phyloP scores from a whole-genome alignment of 139 green algal species.

The Zygnema circumcarinatum region DNA sequence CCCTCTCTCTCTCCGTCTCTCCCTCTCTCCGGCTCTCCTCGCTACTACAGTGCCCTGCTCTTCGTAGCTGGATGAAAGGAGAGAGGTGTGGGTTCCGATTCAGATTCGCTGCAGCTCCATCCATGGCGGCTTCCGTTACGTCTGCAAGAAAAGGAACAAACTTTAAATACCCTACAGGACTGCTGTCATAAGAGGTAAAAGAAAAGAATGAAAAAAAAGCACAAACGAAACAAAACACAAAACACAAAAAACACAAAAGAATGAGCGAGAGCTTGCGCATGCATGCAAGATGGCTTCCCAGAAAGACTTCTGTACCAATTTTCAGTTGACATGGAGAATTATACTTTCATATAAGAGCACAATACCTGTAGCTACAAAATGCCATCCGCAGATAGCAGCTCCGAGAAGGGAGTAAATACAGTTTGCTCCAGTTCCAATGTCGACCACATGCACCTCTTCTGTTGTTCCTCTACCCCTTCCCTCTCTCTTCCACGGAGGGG shows the following conservation, averaged over 20 bases:
- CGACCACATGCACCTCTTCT: constrained; percentile 68
- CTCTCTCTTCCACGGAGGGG: neutral
- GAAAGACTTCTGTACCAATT: too few species aligned
- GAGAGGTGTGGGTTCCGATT: constrained; percentile 75
- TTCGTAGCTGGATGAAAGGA: constrained; percentile 70
- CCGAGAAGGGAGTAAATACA: constrained; percentile 94
- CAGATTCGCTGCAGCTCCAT: constrained; percentile 68
- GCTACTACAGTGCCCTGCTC: neutral
- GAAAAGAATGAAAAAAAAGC: neutral
- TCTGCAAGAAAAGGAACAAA: too few species aligned
- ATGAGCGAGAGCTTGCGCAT: too few species aligned
- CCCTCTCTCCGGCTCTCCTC: neutral
- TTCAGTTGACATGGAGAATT: too few species aligned
- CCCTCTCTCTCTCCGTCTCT: neutral
- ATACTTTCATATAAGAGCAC: too few species aligned
- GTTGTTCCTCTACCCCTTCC: neutral
- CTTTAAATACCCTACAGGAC: constrained; percentile 1
- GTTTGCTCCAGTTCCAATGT: constrained; percentile 92
- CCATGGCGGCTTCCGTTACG: constrained; percentile 71
- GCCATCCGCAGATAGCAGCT: constrained; percentile 80
- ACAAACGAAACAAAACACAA: neutral
- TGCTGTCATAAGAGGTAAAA: constrained; percentile 16
- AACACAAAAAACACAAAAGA: neutral
- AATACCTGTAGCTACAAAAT: constrained; percentile 75
- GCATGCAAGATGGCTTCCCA: too few species aligned